Conservation (phyloP, 2,329 filamentous ascomycete species). For the Cladosporium oxysporum region DNA sequence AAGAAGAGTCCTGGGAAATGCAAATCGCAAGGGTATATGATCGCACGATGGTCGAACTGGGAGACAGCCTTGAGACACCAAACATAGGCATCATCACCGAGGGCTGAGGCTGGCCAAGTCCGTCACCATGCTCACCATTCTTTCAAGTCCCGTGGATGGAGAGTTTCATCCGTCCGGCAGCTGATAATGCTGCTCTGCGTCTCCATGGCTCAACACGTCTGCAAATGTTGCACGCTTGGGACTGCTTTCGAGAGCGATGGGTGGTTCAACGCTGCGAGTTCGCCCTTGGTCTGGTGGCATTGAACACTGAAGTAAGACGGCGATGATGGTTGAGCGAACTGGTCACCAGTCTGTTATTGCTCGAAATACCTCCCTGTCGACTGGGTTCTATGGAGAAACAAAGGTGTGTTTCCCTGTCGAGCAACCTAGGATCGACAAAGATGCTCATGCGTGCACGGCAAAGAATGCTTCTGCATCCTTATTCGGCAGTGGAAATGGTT, state of each 20-base stretch:
- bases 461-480: neutral
- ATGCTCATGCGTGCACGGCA: neutral
- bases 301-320: neutral
- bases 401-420: neutral
- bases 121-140: neutral
- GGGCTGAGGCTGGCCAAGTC: constrained; percentile 24
- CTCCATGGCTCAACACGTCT: neutral
- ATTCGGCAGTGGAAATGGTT: neutral
- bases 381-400: neutral
- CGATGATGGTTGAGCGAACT: neutral
- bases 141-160: neutral
- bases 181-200: neutral
- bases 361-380: neutral
- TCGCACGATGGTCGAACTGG: constrained; percentile 72
- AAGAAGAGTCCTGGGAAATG: constrained; percentile 57
- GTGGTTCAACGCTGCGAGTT: neutral
- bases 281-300: neutral
- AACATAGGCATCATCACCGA: constrained; percentile 52
- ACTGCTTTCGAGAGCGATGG: neutral
- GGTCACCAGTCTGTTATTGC: neutral
- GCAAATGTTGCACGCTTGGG: neutral
- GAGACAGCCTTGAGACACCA: constrained; percentile 61
- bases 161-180: neutral
- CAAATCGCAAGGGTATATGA: constrained; percentile 78
- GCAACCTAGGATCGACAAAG: neutral